phyloP scores from a whole-genome alignment of 2,329 filamentous ascomycete genomes.

The Cercospora zeae-maydis region DNA sequence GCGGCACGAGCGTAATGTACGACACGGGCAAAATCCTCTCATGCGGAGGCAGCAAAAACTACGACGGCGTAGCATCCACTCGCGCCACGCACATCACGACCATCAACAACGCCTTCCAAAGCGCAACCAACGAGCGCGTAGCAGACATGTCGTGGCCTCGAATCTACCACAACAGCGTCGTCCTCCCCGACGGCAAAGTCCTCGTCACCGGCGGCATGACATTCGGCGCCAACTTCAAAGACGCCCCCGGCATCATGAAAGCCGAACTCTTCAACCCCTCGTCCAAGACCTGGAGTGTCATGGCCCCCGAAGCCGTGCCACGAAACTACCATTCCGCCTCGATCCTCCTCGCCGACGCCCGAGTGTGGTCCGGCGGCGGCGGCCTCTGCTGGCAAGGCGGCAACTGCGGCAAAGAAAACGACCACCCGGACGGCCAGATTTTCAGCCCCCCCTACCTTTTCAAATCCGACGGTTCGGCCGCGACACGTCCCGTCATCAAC shows the following conservation, averaged over 20 bases:
- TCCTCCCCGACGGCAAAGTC: slow-evolving; percentile 36
- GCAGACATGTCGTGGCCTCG: slow-evolving; percentile 31
- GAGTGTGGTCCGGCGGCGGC: slow-evolving; percentile 51
- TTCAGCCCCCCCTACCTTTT: slow-evolving; percentile 56
- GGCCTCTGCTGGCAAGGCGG: slow-evolving; percentile 45
- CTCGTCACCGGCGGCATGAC: slow-evolving; percentile 35
- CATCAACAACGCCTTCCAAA: slow-evolving; percentile 32
- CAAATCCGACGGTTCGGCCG: slow-evolving; percentile 27
- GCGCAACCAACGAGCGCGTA: neutral
- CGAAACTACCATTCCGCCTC: slow-evolving; percentile 51
- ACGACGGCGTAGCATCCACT: slow-evolving; percentile 42
- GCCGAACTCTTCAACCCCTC: slow-evolving; percentile 23
- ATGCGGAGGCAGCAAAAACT: slow-evolving; percentile 49
- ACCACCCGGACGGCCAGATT: slow-evolving; percentile 56
- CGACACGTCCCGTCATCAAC: slow-evolving; percentile 5
- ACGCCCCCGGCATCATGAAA: slow-evolving; percentile 19
- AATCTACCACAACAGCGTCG: slow-evolving; percentile 28
- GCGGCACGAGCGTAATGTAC: slow-evolving; percentile 56
- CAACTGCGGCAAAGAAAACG: slow-evolving; percentile 24
- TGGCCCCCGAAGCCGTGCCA: slow-evolving; percentile 34
- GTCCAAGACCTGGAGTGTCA: slow-evolving; percentile 13
- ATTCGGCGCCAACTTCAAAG: slow-evolving; percentile 16
- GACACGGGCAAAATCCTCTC: slow-evolving; percentile 58
- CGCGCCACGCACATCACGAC: slow-evolving; percentile 50
- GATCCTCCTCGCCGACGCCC: slow-evolving; percentile 51